Percentiles rank a stretch among this genome's conserved stretches.
Evolutionary conservation across 1,284 basidiomycete genomes (phyloP).

Genomic region (Malassezia globosa): DNA sequence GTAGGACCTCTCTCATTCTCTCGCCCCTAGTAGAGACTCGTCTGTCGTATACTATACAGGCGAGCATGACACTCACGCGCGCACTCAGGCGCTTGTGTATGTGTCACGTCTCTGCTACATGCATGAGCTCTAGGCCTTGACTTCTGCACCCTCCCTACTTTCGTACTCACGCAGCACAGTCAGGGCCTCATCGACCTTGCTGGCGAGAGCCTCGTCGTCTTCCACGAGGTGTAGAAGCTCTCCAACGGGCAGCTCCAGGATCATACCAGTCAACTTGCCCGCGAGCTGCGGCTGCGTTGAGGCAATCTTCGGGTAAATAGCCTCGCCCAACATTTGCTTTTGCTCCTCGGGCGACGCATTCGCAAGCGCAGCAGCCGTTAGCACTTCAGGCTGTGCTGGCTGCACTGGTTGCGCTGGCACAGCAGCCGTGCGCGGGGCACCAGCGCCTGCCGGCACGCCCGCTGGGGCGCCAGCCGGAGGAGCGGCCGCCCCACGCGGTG

Average conservation of each 20-base stretch:
- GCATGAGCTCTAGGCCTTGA: constrained; percentile 1
- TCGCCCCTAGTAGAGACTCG: not conserved
- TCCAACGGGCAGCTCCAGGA: constrained; percentile 45
- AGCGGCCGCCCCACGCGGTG: constrained; percentile 35
- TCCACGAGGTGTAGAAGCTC: constrained; percentile 46
- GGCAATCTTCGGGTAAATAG: constrained; percentile 47
- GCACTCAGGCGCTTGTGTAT: no score
- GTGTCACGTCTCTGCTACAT: no score
- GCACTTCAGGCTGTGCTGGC: constrained; percentile 28
- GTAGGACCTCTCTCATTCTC: no score
- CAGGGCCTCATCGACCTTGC: constrained; percentile 46
- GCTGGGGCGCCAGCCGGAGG: constrained; percentile 23
- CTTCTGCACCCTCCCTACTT: constrained; percentile 21
- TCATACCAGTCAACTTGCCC: constrained; percentile 47
- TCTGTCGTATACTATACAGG: constrained; percentile 13
- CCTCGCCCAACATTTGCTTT: constrained; percentile 48
- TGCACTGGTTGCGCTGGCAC: constrained; percentile 17
- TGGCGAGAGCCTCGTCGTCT: constrained; percentile 42
- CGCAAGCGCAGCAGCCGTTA: constrained; percentile 43
- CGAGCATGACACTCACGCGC: not conserved
- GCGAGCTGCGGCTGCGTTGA: constrained; percentile 41
- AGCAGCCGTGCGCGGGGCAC: constrained; percentile 24
- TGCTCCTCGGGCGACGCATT: constrained; percentile 47
- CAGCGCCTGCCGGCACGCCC: not conserved
- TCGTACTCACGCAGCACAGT: constrained; percentile 46